These are phyloP conservation scores for Alternaria gaisen DNA, from an alignment of 2,329 filamentous ascomycete species.

Conservation along the genomic window DNA sequence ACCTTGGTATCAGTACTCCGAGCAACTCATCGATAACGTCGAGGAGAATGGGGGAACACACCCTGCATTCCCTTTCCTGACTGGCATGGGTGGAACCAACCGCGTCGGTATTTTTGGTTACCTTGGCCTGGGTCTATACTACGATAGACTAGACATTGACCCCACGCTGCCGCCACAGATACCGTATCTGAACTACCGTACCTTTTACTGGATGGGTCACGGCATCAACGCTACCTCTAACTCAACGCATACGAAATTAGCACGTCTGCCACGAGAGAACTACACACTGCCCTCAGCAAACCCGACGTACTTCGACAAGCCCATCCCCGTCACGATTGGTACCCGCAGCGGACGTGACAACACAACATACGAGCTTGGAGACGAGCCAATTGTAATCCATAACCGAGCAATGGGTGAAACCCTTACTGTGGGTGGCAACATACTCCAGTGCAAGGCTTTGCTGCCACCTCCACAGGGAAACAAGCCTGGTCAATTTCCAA, in stretches of 20 bases:
- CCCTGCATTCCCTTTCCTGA: slow-evolving; percentile 75
- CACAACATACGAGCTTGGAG: slow-evolving; percentile 56
- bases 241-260: slow-evolving; percentile 70
- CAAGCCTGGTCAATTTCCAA: slow-evolving; percentile 72
- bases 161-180: slow-evolving; percentile 73
- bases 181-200: slow-evolving; percentile 66
- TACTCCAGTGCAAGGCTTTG: slow-evolving; percentile 68
- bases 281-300: slow-evolving; percentile 63
- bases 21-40: slow-evolving; percentile 71
- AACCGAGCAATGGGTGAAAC: slow-evolving; percentile 67
- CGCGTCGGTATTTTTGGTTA: slow-evolving; percentile 74
- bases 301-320: slow-evolving; percentile 59
- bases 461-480: slow-evolving; percentile 54
- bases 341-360: slow-evolving; percentile 44
- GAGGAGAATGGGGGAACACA: slow-evolving; percentile 70
- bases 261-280: slow-evolving; percentile 55
- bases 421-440: slow-evolving; percentile 66
- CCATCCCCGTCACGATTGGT: slow-evolving; percentile 68
- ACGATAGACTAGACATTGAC: slow-evolving; percentile 68
- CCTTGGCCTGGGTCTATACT: slow-evolving; percentile 68
- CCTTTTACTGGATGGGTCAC: slow-evolving; percentile 72
- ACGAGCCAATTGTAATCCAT: slow-evolving; percentile 62
- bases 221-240: slow-evolving; percentile 70
- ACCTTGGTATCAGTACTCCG: slow-evolving; percentile 76
- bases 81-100: slow-evolving; percentile 73